Base-by-base conservation (phyloP, 1,284 basidiomycete genomes). In the Ustilago lituana region DNA sequence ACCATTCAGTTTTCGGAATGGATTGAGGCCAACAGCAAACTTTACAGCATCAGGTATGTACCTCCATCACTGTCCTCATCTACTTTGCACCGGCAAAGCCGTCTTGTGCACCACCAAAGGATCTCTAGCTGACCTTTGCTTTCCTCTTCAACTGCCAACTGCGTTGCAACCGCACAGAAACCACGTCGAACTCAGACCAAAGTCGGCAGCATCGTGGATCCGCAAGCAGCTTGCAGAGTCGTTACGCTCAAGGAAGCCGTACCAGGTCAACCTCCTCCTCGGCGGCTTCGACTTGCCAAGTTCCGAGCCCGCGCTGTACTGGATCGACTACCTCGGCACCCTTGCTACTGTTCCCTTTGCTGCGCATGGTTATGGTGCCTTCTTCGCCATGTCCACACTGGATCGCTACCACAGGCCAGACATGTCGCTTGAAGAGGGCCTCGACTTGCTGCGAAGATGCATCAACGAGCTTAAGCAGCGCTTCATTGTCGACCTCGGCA, bases 1-100 rank as follows among this genome's bases (percentile, higher is more conserved):
- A 98, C 96, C 22, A 86, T 96, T 24, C 93, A 98, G 82, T 98
- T 98, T 81, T 91, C 95, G 5, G 95, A 99, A 84, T 99, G 88
- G 78, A 87, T 98, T 70, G 94, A 98, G 83, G 89, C 94, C 68
- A 98, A 98, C 85, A 88, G 98, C 76, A 89, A 94, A 46, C 86
- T 99, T 49, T 95, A 96, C 84, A 92, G 96, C 78, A 98, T 98
- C 81, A 90, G 95, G 84, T 91, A 65, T 55, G 85, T 31, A 17
- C 11, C 14, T 1, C 31, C n/a, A 14, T 15, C 27, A n/a, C n/a
- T 22, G 12, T 22, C 48, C 32, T 11, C 15, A n/a, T n/a, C n/a
- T n/a, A n/a, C n/a, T n/a, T n/a, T n/a, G n/a, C n/a, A n/a, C n/a
- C n/a, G n/a, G n/a, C n/a, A n/a, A n/a, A n/a, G n/a, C n/a, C n/a